Percentiles rank a stretch among this genome's conserved stretches.
Evolutionary conservation across 2,329 filamentous ascomycete species (phyloP).

Genomic region (Pseudophaeomoniella oleicola): DNA sequence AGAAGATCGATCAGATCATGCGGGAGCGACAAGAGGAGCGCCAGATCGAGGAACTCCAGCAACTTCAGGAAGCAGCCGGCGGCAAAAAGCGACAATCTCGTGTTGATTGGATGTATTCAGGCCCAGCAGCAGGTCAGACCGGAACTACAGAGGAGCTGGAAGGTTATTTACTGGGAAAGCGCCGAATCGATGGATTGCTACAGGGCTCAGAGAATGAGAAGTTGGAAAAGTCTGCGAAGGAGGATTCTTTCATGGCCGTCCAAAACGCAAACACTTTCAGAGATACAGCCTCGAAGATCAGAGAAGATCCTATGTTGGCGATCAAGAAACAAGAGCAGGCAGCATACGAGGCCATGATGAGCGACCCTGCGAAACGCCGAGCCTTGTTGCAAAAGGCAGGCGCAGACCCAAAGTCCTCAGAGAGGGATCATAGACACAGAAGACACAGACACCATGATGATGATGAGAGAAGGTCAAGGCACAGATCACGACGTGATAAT

Average conservation of each 20-base stretch:
- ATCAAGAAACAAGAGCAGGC: slow-evolving; percentile 88
- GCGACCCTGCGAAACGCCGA: slow-evolving; percentile 24
- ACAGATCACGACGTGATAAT: slow-evolving; percentile 7
- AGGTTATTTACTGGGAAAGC: slow-evolving; percentile 81
- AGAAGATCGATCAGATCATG: slow-evolving; percentile 77
- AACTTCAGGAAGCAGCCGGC: slow-evolving; percentile 76
- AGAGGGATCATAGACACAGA: slow-evolving; percentile 20
- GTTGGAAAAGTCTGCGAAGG: slow-evolving; percentile 57
- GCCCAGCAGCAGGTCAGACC: slow-evolving; percentile 61
- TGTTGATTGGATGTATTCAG: slow-evolving; percentile 97
- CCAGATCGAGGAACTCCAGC: slow-evolving; percentile 79
- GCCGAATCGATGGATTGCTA: slow-evolving; percentile 74
- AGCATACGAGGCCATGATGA: slow-evolving; percentile 47
- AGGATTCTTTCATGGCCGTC: slow-evolving; percentile 48
- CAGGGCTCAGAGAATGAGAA: slow-evolving; percentile 71
- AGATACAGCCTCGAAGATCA: slow-evolving; percentile 73
- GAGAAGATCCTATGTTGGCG: slow-evolving; percentile 79
- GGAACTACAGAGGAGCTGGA: slow-evolving; percentile 80
- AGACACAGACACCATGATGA: slow-evolving; percentile 32
- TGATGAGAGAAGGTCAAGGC: slow-evolving; percentile 6
- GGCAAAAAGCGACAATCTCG: slow-evolving; percentile 65
- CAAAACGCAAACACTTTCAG: slow-evolving; percentile 58
- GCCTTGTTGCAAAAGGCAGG: slow-evolving; percentile 41
- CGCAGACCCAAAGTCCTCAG: slow-evolving; percentile 16
- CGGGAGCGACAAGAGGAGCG: slow-evolving; percentile 92